Base-by-base conservation (phyloP, 2,329 filamentous ascomycete genomes). In the Fusarium praegraminearum region DNA sequence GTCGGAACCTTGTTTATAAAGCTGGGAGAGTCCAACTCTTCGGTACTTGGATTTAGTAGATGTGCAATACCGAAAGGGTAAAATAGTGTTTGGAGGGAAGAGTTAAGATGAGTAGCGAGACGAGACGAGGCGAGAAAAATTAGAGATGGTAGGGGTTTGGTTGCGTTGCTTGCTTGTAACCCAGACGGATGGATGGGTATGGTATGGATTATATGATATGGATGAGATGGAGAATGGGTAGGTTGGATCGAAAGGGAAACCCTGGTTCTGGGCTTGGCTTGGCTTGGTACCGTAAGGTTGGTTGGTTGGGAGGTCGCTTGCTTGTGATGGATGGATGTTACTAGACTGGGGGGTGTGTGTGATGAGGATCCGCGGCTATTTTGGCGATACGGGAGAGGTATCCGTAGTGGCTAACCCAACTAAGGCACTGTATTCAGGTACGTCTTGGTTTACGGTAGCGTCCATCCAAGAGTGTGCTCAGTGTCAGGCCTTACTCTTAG, bases 291-390 rank as follows among this genome's bases (percentile, higher is more conserved):
- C 35, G 49, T 28, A 30, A 52, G 35, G 33, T 41, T 52, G 49
- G 49, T 52, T 26, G 49, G 49, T 30, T 38, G 49, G 46, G 20
- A 33, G 24, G 46, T 24, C 12, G 28, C 20, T 49, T 33, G 26
- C 50, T 53, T 53, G 50, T 53, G 49, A 53, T 30, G 28, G 28
- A 30, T 30, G 28, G 28, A 30, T 44, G 50, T 13, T 53, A 30
- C 20, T 53, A 44, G 50, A 53, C 50, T 18, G 28, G 52, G 41
- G 49, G 7, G 49, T 18, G 49, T 30, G 49, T 52, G 67, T 70
- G 68, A 70, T 69, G 64, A 61, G 64, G 68, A 70, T 70, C 68
- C 64, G 67, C 68, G 60, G 68, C 67, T 70, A 71, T 69, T 70
- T 68, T 70, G 60, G 58, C 62, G 54, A 49, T 41, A 40, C 40